phyloP scores from a whole-genome alignment of 176 grass and related monocot genomes.

The Zea mays region Zm-B73-REFERENCE-NAM-5.0 NC_050096.1:217811001-217811500 shows the following conservation, averaged over 20 bases:
- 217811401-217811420: conserved; percentile 48
- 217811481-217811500: neutral
- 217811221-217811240: conserved; percentile 18
- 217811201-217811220: neutral
- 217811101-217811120: conserved; percentile 5
- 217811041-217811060: conserved; percentile 85
- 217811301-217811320: conserved; percentile 49
- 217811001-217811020: conserved; percentile 78
- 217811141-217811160: conserved; percentile 15
- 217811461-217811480: conserved; percentile 12
- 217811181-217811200: conserved; percentile 1
- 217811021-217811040: conserved; percentile 83
- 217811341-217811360: conserved; percentile 73
- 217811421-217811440: conserved; percentile 27
- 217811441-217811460: conserved; percentile 9
- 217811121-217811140: neutral
- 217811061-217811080: conserved; percentile 29
- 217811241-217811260: neutral
- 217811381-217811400: conserved; percentile 59
- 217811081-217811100: conserved; percentile 1
- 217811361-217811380: conserved; percentile 86
- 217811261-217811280: conserved; percentile 1
- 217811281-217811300: neutral
- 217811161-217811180: neutral
- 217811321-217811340: conserved; percentile 85